Base-by-base conservation (phyloP, 2,329 filamentous ascomycete genomes). In the Fusarium abutilonis region DNA sequence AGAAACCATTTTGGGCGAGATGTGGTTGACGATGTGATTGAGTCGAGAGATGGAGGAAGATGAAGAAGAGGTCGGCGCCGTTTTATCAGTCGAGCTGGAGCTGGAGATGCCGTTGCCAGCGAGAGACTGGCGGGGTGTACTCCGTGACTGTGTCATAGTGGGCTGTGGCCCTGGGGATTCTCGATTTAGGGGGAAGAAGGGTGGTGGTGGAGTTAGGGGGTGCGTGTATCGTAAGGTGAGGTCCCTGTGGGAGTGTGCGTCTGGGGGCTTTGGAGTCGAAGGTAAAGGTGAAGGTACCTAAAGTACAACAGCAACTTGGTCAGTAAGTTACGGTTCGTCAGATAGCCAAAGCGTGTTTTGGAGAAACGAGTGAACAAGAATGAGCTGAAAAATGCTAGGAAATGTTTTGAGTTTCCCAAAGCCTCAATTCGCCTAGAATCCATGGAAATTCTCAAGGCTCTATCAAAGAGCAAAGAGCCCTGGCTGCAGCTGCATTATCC, bases 1-100 rank as follows among this genome's bases (percentile, higher is more conserved):
- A 52, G 74, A 71, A 61, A 74, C 69, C 76, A 78, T 79, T 70
- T 78, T 75, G 64, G 86, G 82, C 73, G 87, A 84, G 84, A 95
- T 89, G 78, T 95, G 92, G 73, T 80, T 82, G 70, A 84, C 82
- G 70, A 92, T 84, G 71, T 81, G 88, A 70, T 83, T 81, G 58
- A 89, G 77, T 76, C 86, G 79, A 68, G 80, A 78, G 60, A 83
- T 79, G 56, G 80, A 78, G 54, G 80, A 76, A 60, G 81, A 77
- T 51, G 82, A 77, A 63, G 77, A 78, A 66, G 74, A 72, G 63
- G 66, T 46, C 43, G 68, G 46, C 46, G 59, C 40, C 67, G 63
- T 68, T 70, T 70, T 70, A 70, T 70, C 66, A 69, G 66, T 67
- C 59, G 68, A 70, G 44, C 56, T 69, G 50, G 54, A 67, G 63